Evolutionary conservation across 1,284 basidiomycete species (phyloP), one percentile per base, ranked within the genome.

Genomic region (Rhodotorula sp.): DNA sequence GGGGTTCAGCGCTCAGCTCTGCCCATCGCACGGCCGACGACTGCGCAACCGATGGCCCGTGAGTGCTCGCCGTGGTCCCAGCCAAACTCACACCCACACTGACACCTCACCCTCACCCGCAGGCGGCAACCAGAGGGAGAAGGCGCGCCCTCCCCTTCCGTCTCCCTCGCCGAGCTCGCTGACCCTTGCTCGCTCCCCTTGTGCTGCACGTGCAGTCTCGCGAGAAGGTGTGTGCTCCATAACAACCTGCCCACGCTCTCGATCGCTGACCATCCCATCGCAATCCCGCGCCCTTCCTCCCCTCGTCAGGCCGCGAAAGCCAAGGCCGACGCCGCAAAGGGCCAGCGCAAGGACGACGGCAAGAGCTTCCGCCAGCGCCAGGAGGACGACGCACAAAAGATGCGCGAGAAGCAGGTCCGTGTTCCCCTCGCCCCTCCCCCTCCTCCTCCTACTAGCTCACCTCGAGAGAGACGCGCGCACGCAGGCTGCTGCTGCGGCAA

Each of bases 41-140:
- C 21, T 34, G 32, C 22, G 25, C 25, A 36, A 22, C 17, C 41
- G 4, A 60, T 64, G 65, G 70, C 61, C 39, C 70, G 66, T 63
- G 36, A 51, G 56, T 53, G 12, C 63, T 21, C 36, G 25, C 66
- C 3, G n/a, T 12, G 9, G 25, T 36, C 41, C 17, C 48, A 1
- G 8, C n/a, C n/a, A 13, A 7, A 32, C 25, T 9, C 8, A 3
- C 51, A 22, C 17, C 17, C 10, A 3, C 2, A 13, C 56, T 61
- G 34, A 61, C 37, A 12, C n/a, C 50, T 19, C 0, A 41, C 39
- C 39, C 39, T 3, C 37, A 9, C 29, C 1, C 39, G 10, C 62
- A 70, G 71, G 69, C 21, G 73, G 73, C 17, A 75, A 75, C 55
- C 73, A 75, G 67, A 66, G 73, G 3, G 73, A 72, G 41, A 53